Base-by-base conservation (phyloP, 345 rosid species). In the Geranium rotundifolium region DNA sequence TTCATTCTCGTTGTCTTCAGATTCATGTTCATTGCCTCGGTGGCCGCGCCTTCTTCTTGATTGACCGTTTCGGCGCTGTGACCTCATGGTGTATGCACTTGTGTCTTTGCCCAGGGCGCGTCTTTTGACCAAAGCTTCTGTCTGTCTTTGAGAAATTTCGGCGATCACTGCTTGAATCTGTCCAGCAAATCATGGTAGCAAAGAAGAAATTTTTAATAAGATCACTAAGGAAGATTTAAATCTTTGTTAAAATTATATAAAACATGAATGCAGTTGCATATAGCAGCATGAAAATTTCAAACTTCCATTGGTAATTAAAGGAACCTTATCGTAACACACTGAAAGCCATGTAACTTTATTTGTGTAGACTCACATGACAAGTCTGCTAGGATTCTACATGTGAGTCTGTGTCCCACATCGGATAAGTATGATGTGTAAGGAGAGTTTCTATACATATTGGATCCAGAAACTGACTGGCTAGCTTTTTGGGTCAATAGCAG, bases 161-260 rank as follows among this genome's bases (percentile, higher is more conserved):
- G 97, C 98, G 71, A 92, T 92, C 59, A 95, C 85, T 74, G 67
- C 93, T 87, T 92, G 98, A 74, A 92, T 85, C 97, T 92, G 75
- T 66, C 76, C 65, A 62, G 41, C 39, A 50, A 46, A 29, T 56
- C 20, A 55, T 55, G 49, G 23, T 17, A 56, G 61, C 29, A 39
- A 23, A 37, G 27, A 46, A 46, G 56, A 37, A 65, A 17, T 7
- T 0, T 46, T 3, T 46, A 3, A 37, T 37, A 37, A 1, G 3
- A 10, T 37, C 7, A 5, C 46, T 4, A 37, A 37, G 46, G 3
- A 37, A 37, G 12, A 37, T 37, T 37, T 37, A 37, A 37, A 5
- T 37, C 7, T 37, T 37, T 37, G 12, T 23, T 23, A 37, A 37
- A 37, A 37, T 37, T 5, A 37, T 1, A 37, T 37, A 10, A 37